These are phyloP conservation scores for Chrysosphaeria jannelii DNA, from an alignment of 2,329 filamentous ascomycete genomes.

Conservation along the genomic window DNA sequence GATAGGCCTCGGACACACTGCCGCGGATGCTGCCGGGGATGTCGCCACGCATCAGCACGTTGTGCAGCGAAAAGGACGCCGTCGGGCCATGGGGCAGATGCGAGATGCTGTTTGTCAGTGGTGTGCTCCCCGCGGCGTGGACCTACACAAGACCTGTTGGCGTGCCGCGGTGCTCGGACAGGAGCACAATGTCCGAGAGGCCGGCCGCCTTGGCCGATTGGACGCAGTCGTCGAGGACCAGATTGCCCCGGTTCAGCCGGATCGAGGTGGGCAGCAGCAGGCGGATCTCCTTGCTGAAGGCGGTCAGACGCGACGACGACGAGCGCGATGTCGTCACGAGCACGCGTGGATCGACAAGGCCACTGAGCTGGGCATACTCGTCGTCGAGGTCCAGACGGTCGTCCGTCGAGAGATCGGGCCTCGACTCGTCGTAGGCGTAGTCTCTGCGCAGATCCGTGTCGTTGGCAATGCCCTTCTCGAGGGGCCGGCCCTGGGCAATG, in stretches of 20 bases:
- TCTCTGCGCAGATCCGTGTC: constrained; percentile 63
- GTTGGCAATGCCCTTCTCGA: constrained; percentile 57
- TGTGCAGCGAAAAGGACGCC: constrained; percentile 61
- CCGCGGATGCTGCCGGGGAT: constrained; percentile 69
- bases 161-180: constrained; percentile 79
- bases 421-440: constrained; percentile 78
- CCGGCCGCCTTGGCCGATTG: constrained; percentile 51
- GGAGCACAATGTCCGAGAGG: constrained; percentile 55
- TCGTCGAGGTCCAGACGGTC: constrained; percentile 54
- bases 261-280: constrained; percentile 62
- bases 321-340: constrained; percentile 77
- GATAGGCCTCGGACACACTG: constrained; percentile 75
- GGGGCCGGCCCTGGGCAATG: constrained; percentile 62
- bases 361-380: constrained; percentile 75
- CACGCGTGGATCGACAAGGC: constrained; percentile 48
- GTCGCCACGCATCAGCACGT: constrained; percentile 75
- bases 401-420: constrained; percentile 31
- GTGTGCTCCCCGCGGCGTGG: not conserved
- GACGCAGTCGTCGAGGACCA: constrained; percentile 64
- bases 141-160: constrained; percentile 38
- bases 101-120: constrained; percentile 25
- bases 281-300: constrained; percentile 60
- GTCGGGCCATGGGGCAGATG: constrained; percentile 71
- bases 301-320: constrained; percentile 54
- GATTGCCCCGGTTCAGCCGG: constrained; percentile 69